Conservation (phyloP, 768 basidiomycete genomes). For the Amylocystis lapponica region DNA sequence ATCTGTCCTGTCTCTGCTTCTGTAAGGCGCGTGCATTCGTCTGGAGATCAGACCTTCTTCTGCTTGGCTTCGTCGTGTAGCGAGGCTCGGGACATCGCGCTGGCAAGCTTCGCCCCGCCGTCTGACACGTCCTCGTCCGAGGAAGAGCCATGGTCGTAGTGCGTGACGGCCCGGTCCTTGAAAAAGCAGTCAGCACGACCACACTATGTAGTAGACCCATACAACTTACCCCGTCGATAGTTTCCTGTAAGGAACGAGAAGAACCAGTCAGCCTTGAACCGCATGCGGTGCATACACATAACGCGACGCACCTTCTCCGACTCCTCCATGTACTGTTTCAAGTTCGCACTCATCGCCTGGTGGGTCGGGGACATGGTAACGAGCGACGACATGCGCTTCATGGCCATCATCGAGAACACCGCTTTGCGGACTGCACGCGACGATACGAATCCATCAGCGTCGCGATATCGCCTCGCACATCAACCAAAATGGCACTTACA, state of each 20-base stretch:
- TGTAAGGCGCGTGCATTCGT: too few species aligned
- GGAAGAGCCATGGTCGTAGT: slow-evolving; percentile 13
- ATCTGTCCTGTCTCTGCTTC: too few species aligned
- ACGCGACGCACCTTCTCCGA: slow-evolving; percentile 52
- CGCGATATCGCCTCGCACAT: not conserved
- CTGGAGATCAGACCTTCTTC: too few species aligned
- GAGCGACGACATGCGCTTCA: slow-evolving; percentile 70
- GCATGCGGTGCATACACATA: not conserved
- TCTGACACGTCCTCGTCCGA: slow-evolving; percentile 2
- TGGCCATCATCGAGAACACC: slow-evolving; percentile 79
- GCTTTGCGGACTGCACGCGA: slow-evolving; percentile 72
- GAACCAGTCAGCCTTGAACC: too few species aligned
- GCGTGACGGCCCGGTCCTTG: slow-evolving; percentile 13
- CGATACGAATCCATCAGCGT: slow-evolving; percentile 5
- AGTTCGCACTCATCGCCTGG: slow-evolving; percentile 48
- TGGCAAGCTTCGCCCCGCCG: not conserved
- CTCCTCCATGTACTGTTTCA: slow-evolving; percentile 73
- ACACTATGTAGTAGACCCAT: not conserved
- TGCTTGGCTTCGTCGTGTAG: not conserved
- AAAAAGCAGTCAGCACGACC: not conserved
- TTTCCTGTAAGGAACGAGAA: slow-evolving; percentile 14
- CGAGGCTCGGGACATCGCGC: not conserved
- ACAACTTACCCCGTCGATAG: slow-evolving; percentile 20
- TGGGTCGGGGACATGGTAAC: slow-evolving; percentile 39
- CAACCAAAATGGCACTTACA: slow-evolving; percentile 44